Evolutionary conservation across 768 basidiomycete species (phyloP), one percentile per base, ranked within the genome.

Genomic region (Pulveroboletus frians): DNA sequence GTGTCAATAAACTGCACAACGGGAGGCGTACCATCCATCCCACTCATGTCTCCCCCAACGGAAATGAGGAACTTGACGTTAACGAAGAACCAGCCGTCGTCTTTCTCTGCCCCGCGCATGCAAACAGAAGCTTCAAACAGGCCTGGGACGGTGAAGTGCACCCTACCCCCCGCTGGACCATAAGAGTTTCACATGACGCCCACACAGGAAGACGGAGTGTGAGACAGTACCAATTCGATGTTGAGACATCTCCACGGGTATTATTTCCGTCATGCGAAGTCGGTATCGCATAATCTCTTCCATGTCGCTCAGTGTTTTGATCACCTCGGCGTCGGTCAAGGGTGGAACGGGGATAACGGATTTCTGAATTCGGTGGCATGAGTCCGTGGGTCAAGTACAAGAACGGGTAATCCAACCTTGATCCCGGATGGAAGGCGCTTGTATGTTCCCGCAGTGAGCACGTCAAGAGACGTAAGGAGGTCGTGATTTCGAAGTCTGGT

Each of bases 401-500:
- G 42, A 31, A 50, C 44, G 50, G 15, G 43, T 27, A 42, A 57
- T 48, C 49, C 56, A 46, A 89, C 91, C 80, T 88, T 89, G 64
- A 95, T 85, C 44, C 73, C 75, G 2, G 81, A 77, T 15, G 95
- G 93, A 14, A 98, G 78, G 23, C 91, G 76, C 34, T 81, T 74
- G 62, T 97, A 98, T 14, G 88, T 84, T 0, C 93, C 94, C 11
- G 83, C 84, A 2, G 88, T 88, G 29, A 96, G 74, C 47, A 97
- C 88, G 56, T 93, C 88, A 32, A 97, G 71, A 20, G 94, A 94
- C 1, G 92, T 95, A 4, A 93, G 76, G 20, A 97, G 73, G 67
- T 98, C 95, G 52, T 94, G 92, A 69, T 97, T 97, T 49, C 94
- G 84, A 17, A 92, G 78, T 62, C 94, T 92, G 59, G 5, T 11